phyloP scores from a whole-genome alignment of 768 basidiomycete genomes.

The Naematelia encephala region DNA sequence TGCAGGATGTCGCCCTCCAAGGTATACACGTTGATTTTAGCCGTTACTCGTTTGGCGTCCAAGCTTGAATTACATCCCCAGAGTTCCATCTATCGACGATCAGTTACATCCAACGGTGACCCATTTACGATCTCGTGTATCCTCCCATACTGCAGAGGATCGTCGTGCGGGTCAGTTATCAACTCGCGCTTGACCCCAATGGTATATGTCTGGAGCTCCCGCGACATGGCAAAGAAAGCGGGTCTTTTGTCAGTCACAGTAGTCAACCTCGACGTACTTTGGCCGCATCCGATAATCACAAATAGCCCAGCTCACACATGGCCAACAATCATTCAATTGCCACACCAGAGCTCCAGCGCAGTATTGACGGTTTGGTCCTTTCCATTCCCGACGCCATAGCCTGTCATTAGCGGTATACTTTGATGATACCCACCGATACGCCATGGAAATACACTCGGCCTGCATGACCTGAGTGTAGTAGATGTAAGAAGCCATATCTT shows the following conservation, averaged over 20 bases:
- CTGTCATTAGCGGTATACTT: not conserved
- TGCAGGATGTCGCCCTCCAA: slow-evolving; percentile 63
- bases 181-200: slow-evolving; percentile 64
- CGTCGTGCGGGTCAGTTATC: slow-evolving; percentile 66
- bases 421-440: slow-evolving; percentile 59
- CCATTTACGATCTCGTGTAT: too few species aligned
- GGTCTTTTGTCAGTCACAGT: slow-evolving; percentile 55
- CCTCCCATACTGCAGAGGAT: slow-evolving; percentile 61
- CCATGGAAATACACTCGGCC: slow-evolving; percentile 80
- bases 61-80: slow-evolving; percentile 85
- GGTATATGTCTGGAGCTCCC: slow-evolving; percentile 75
- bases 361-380: slow-evolving; percentile 74
- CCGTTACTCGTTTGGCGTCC: slow-evolving; percentile 56
- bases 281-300: slow-evolving; percentile 89
- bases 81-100: too few species aligned
- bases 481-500: slow-evolving; percentile 73
- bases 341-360: slow-evolving; percentile 90
- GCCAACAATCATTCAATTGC: slow-evolving; percentile 80
- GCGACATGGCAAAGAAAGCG: slow-evolving; percentile 77
- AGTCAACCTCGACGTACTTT: too few species aligned
- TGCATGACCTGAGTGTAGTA: slow-evolving; percentile 98
- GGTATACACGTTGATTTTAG: slow-evolving; percentile 52
- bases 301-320: slow-evolving; percentile 88
- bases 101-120: too few species aligned
- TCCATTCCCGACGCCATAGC: slow-evolving; percentile 88